A percentile compares a stretch with the other conserved stretches of the same genome.
Evolutionary conservation across 1,284 basidiomycete genomes (phyloP).

Genomic region (Limonomyces culmigenus): DNA sequence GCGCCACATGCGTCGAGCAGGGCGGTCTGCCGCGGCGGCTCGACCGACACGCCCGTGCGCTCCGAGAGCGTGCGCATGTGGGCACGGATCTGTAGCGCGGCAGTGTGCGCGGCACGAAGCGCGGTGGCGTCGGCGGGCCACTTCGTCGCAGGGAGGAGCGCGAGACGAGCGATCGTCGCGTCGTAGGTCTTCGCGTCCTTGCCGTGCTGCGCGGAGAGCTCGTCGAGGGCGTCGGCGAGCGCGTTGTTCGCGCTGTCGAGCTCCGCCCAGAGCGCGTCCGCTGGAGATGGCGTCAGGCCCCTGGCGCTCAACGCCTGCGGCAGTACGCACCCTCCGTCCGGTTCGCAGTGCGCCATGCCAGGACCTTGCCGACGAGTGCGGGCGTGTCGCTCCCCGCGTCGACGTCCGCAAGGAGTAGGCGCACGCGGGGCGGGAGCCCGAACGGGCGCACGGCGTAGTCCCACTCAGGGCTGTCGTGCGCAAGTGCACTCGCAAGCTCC

Average conservation of each 20-base stretch:
- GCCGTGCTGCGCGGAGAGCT: conserved; percentile 30
- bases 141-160: too few relatives aligned
- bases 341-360: conserved; percentile 57
- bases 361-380: conserved; percentile 75
- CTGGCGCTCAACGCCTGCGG: too few relatives aligned
- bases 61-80: conserved; percentile 85
- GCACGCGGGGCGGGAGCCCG: conserved; percentile 62
- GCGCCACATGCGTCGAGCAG: conserved; percentile 73
- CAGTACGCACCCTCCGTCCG: neutral
- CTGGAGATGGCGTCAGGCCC: too few relatives aligned
- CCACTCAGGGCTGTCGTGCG: conserved; percentile 47
- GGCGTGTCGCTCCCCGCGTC: conserved; percentile 91
- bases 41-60: conserved; percentile 72
- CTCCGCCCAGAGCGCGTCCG: conserved; percentile 51
- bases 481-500: conserved; percentile 24
- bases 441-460: conserved; percentile 52
- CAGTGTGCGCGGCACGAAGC: conserved; percentile 3
- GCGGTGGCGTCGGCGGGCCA: too few relatives aligned
- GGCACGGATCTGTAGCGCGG: conserved; percentile 48
- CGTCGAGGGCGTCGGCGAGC: conserved; percentile 31
- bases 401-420: conserved; percentile 82
- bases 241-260: conserved; percentile 46
- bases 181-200: conserved; percentile 30
- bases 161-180: too few relatives aligned
- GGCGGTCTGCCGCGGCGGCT: conserved; percentile 77